phyloP scores from a whole-genome alignment of 164 flowering plant genomes.

The Kalanchoe fedtschenkoi region DNA sequence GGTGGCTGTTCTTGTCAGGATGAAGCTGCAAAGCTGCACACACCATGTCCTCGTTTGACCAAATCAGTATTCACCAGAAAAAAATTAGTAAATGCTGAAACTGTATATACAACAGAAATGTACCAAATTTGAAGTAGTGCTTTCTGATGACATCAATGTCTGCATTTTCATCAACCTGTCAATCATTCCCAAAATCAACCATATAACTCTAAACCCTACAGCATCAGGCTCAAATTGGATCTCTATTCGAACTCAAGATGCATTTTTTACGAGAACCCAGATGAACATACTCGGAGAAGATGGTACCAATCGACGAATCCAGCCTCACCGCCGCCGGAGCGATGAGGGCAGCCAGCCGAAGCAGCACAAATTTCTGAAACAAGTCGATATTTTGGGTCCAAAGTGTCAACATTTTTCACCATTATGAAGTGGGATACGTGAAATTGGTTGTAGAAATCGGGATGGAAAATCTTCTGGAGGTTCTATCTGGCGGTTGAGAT shows the following conservation, averaged over 20 bases:
- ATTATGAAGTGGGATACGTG: not conserved
- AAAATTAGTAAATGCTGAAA: not conserved
- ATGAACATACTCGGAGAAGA: slow-evolving; percentile 51
- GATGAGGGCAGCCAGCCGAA: slow-evolving; percentile 18
- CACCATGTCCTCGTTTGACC: no score
- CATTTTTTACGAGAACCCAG: not conserved
- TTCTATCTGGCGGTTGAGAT: slow-evolving; percentile 34
- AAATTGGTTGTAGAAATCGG: not conserved
- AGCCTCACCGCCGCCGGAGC: slow-evolving; percentile 10
- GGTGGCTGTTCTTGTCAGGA: slow-evolving; percentile 87
- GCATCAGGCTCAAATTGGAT: not conserved
- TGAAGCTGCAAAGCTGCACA: slow-evolving; percentile 78
- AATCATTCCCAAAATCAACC: not conserved
- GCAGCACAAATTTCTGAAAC: slow-evolving; percentile 50
- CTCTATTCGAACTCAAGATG: not conserved
- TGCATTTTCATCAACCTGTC: slow-evolving; percentile 61
- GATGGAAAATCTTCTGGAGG: slow-evolving; percentile 6
- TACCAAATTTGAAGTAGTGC: slow-evolving; percentile 62
- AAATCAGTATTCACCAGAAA: not conserved
- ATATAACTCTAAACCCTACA: not conserved
- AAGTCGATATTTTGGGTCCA: slow-evolving; percentile 36
- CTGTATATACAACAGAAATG: slow-evolving; percentile 1
- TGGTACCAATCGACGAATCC: slow-evolving; percentile 76
- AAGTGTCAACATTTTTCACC: slow-evolving; percentile 13
- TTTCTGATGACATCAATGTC: slow-evolving; percentile 38